Evolutionary conservation across 1,284 basidiomycete genomes (phyloP).

Genomic region (Fomitopsis schrenkii): DNA sequence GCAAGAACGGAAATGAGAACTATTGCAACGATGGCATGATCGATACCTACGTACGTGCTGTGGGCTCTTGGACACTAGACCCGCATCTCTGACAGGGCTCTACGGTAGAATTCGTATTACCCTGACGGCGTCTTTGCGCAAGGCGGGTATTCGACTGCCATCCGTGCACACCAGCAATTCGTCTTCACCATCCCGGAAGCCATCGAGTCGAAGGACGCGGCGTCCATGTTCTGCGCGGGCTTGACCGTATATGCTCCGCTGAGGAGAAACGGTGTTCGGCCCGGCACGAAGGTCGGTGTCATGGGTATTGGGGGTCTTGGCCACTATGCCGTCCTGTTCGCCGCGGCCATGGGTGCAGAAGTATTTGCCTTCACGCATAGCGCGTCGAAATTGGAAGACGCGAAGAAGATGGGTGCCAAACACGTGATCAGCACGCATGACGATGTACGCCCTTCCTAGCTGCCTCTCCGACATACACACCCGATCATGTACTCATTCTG

Average conservation of each 20-base stretch:
- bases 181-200: conserved; percentile 64
- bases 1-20: conserved; percentile 50
- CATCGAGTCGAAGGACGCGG: conserved; percentile 45
- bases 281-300: conserved; percentile 63
- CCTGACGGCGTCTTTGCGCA: conserved; percentile 47
- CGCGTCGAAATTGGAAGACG: conserved; percentile 53
- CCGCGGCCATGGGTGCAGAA: conserved; percentile 33
- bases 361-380: conserved; percentile 64
- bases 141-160: conserved; percentile 62
- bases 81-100: neutral
- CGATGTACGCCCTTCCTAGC: conserved; percentile 19
- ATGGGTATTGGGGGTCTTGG: conserved; percentile 59
- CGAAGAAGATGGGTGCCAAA: conserved; percentile 54
- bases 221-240: conserved; percentile 57
- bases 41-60: conserved; percentile 30
- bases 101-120: conserved; percentile 39
- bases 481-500: no score
- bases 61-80: neutral
- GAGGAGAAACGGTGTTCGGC: conserved; percentile 50
- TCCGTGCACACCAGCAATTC: conserved; percentile 62
- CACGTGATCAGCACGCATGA: conserved; percentile 41
- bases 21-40: conserved; percentile 35
- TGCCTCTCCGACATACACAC: neutral
- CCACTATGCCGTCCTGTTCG: conserved; percentile 17
- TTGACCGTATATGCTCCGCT: conserved; percentile 65